Evolutionary conservation across 176 grass and related monocot genomes (phyloP), one percentile per base, ranked within the genome.

Genomic region (Oryza punctata): DNA sequence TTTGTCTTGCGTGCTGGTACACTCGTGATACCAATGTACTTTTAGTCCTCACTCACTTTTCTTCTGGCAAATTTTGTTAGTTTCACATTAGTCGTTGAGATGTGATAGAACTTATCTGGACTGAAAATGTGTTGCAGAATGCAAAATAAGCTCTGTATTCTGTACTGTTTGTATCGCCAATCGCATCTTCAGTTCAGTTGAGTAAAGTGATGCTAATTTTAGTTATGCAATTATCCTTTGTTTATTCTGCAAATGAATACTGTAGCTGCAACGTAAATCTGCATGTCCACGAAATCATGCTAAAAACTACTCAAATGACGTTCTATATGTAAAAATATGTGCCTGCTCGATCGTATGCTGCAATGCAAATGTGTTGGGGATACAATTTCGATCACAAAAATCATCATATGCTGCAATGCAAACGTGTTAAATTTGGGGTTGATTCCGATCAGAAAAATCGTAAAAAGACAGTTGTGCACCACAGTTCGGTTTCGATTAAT

Each of bases 81-180:
- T 25, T 65, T 4, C 7, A 81, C 12, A 67, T 76, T 46, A 65
- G 78, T 72, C 70, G 70, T 64, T 72, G 70, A 66, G 82, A 67
- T 66, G 66, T 23, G 75, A 30, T 59, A 78, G 44, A 72, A 25
- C 9, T 73, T 46, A 70, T 26, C 15, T 71, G 21, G 25, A 77
- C 66, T 37, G 24, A 45, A 4, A 65, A 72, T 57, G 60, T 60
- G 60, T 66, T 65, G 88, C 78, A 86, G 67, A 86, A 78, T 82
- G 83, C 78, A 86, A 78, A 54, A 59, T 78, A 67, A 88, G 26
- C 24, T 54, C 24, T 38, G 41, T 78, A 14, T 72, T 72, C 40
- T 70, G 79, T 78, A 71, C 65, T 66, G 50, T 69, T 37, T 77
- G 78, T 82, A 89, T 66, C 72, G 43, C 45, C 27, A 23, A 47